Evolutionary conservation across 345 rosid species (phyloP).

Genomic region (Eucalyptus regnans): DNA sequence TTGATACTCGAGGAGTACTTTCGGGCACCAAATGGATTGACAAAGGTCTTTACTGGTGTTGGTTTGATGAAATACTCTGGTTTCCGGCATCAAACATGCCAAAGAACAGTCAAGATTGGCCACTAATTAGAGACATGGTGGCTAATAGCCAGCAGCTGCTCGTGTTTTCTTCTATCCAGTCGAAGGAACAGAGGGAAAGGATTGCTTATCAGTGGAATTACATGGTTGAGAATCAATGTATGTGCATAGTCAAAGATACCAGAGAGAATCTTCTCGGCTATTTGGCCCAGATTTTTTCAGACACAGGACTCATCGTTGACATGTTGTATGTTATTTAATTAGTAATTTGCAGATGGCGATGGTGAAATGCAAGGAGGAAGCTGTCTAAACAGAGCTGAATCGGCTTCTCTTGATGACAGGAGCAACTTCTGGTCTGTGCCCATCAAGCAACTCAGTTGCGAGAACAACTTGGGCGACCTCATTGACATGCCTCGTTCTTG

Average conservation of each 20-base stretch:
- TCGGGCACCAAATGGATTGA: slow-evolving; percentile 33
- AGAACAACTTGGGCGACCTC: slow-evolving; percentile 29
- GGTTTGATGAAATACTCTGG: slow-evolving; percentile 57
- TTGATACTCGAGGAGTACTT: slow-evolving; percentile 67
- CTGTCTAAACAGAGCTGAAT: slow-evolving; percentile 40
- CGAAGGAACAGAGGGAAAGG: slow-evolving; percentile 44
- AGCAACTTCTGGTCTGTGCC: slow-evolving; percentile 23
- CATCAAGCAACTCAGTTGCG: slow-evolving; percentile 12
- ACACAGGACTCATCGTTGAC: neutral
- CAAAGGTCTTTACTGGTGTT: slow-evolving; percentile 38
- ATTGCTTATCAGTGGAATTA: slow-evolving; percentile 68
- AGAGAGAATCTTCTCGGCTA: neutral
- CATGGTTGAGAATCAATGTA: slow-evolving; percentile 77
- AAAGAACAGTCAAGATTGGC: slow-evolving; percentile 46
- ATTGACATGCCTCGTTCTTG: slow-evolving; percentile 42
- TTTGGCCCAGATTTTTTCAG: neutral
- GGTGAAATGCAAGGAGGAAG: slow-evolving; percentile 33
- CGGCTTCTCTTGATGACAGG: slow-evolving; percentile 23
- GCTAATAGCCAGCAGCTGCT: slow-evolving; percentile 39
- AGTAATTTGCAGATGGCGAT: slow-evolving; percentile 32
- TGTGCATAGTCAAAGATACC: neutral
- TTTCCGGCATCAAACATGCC: slow-evolving; percentile 49
- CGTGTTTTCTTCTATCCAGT: slow-evolving; percentile 33
- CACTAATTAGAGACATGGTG: slow-evolving; percentile 53
- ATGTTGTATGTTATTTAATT: neutral